These are phyloP conservation scores for Jaminaea rosea DNA, from an alignment of 1,284 basidiomycete species.

Conservation along the genomic window DNA sequence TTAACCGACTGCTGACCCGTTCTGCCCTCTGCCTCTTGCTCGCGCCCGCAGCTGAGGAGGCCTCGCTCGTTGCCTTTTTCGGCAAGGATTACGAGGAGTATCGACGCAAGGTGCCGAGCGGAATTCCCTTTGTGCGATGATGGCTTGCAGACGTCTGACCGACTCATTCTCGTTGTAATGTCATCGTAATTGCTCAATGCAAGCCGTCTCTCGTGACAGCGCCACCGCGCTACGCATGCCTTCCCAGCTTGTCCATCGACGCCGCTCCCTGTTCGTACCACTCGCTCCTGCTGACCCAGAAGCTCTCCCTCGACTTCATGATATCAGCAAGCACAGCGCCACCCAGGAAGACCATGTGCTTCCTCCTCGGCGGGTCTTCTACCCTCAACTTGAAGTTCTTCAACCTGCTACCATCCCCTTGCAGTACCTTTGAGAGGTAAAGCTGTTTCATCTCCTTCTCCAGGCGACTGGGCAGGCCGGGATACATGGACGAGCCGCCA, in stretches of 20 bases:
- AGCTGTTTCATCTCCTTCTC: constrained; percentile 99
- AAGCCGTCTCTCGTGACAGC: too few relatives aligned
- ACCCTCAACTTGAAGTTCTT: constrained; percentile 99
- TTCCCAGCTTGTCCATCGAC: constrained; percentile 37
- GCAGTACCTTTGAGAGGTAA: constrained; percentile 79
- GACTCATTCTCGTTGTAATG: background rate
- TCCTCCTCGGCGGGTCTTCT: constrained; percentile 92
- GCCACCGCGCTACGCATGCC: constrained; percentile 39
- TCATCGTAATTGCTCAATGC: too few relatives aligned
- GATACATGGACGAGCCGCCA: constrained; percentile 91
- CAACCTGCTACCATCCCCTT: constrained; percentile 72
- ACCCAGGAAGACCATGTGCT: constrained; percentile 98
- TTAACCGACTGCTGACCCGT: too few relatives aligned
- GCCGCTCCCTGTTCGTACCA: constrained; percentile 46
- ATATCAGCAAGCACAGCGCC: constrained; percentile 77
- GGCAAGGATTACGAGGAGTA: constrained; percentile 68
- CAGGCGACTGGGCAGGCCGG: constrained; percentile 85
- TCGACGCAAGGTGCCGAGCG: constrained; percentile 60
- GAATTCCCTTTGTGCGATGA: constrained; percentile 52
- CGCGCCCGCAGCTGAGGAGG: constrained; percentile 61
- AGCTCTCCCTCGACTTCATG: constrained; percentile 88
- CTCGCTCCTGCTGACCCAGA: constrained; percentile 56
- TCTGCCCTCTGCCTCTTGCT: background rate
- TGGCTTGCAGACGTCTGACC: background rate
- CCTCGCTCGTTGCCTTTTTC: constrained; percentile 66